Evolutionary conservation across 768 basidiomycete genomes (phyloP), one percentile per base, ranked within the genome.

Genomic region (Udeniomyces megalosporus): DNA sequence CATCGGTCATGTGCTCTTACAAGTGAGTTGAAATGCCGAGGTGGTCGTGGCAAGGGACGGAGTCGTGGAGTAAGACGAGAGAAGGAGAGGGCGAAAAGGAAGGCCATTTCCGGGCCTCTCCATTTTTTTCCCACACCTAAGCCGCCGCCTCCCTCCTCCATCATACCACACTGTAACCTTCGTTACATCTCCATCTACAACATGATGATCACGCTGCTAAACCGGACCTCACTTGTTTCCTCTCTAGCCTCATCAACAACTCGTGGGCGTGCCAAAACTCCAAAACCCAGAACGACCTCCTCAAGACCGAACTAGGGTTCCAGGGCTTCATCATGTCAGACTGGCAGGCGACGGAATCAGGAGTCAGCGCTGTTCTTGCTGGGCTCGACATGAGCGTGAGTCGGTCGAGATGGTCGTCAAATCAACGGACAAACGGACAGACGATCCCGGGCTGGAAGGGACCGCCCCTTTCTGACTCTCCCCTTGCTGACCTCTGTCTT

Each of bases 211-310:
- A n/a, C n/a, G n/a, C n/a, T n/a, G n/a, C n/a, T n/a, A n/a, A n/a
- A n/a, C n/a, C n/a, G n/a, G n/a, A n/a, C n/a, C n/a, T n/a, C n/a
- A n/a, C n/a, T n/a, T n/a, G n/a, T n/a, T n/a, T 35, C 42, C 48
- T 49, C 38, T 42, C 14, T 31, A 15, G 38, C 53, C 51, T 70
- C 12, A 48, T 75, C 65, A 73, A 73, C 65, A 68, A 80, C 38
- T 83, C 83, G 0, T 86, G 81, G 66, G 84, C 86, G 0, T 87
- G 85, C 71, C 81, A 86, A 69, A 84, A 85, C 68, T 78, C 82
- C 72, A 81, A 81, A 65, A 76, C 81, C 52, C 68, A 86, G 70
- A 86, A 86, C 70, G 80, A 81, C 60, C 77, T 88, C n/a, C 75
- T 88, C 62, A 88, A 88, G 74, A 74, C 77, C 51, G 83, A 88